Evolutionary conservation across 768 basidiomycete genomes (phyloP), one percentile per base, ranked within the genome.

Genomic region (Lanmaoa pseudosensibilis): DNA sequence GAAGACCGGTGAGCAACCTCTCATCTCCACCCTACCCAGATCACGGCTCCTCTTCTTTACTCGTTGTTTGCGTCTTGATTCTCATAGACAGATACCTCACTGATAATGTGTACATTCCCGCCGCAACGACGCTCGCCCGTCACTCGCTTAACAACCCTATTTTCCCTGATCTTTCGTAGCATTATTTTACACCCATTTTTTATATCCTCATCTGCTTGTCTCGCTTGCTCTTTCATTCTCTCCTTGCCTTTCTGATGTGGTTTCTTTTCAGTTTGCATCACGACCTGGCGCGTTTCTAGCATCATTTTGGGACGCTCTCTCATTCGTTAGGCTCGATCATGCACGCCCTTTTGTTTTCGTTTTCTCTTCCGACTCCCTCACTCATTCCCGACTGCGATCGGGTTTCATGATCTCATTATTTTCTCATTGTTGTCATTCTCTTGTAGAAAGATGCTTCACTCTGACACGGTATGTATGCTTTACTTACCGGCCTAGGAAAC

Each of bases 1-100:
- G 85, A 84, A 81, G 68, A 71, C 6, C 46, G 33, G 58, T 4
- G 64, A 63, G 34, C 73, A 44, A 60, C 19, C 27, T 38, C 18
- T 19, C 2, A 19, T 37, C 44, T 25, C 30, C n/a, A 5, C 8
- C 32, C 1, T 11, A 3, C 21, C n/a, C 7, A 11, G 32, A 32
- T 4, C 37, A 18, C 13, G 19, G 32, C 5, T 43, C 13, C 30
- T 27, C 30, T 23, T 12, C 37, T 52, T 25, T 38, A 5, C 10
- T 16, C 5, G 38, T n/a, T 15, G 15, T 58, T 32, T 34, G 16
- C 19, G 8, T 32, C 36, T 11, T 53, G 27, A 21, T 30, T 3
- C 33, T 18, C 11, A 50, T 41, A 7, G n/a, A 34, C 30, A 18
- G 32, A 21, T 34, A 6, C 2, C 10, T 5, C 25, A 27, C 15